Base-by-base conservation (phyloP, 2,329 filamentous ascomycete species). In the Epichloe brachyelytri region DNA sequence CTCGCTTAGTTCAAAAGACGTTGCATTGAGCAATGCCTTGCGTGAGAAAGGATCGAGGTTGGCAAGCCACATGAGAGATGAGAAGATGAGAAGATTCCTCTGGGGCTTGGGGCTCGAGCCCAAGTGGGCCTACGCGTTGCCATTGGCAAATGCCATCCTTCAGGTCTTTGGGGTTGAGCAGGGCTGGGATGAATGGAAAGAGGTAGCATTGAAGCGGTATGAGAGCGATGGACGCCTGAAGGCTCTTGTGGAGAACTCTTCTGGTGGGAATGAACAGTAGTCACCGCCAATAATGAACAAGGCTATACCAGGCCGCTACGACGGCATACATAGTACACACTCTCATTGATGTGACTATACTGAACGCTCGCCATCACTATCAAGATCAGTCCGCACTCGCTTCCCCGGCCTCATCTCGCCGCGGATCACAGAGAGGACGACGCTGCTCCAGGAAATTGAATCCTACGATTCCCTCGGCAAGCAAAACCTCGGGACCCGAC, bases 401-500 rank as follows among this genome's bases (percentile, higher is more conserved):
- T 30, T 26, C 15, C 41, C 14, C 15, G 41, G 22, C 14, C 20
- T 3, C 20, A 30, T 8, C 10, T 22, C 4, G 8, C 15, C 12
- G 26, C 8, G 15, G 3, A 44, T 43, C 30, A 49, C 12, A 47
- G 33, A 43, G 30, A 41, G n/a, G 50, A 40, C 1, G 36, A 4
- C 46, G 46, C 6, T 39, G 54, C 36, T 55, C 60, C 49, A 62
- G 48, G 43, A 66, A 68, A 37, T 76, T 76, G 57, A 73, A 74
- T 1, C 73, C 73, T 4, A 75, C 70, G n/a, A 76, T 72, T 0
- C 73, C 73, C 54, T 76, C 72, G 0, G 73, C 72, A 3, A 74
- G 54, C 0, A 72, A 63, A 5, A 56, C 55, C 26, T 58, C 58
- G 33, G 40, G 53, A 11, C 65, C 65, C 55, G 50, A 53, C 0